A percentile compares a stretch with the other conserved stretches of the same genome.
These are phyloP conservation scores for Diaporthe vaccinii DNA, from an alignment of 2,329 filamentous ascomycete species.

Conservation along the genomic window DNA sequence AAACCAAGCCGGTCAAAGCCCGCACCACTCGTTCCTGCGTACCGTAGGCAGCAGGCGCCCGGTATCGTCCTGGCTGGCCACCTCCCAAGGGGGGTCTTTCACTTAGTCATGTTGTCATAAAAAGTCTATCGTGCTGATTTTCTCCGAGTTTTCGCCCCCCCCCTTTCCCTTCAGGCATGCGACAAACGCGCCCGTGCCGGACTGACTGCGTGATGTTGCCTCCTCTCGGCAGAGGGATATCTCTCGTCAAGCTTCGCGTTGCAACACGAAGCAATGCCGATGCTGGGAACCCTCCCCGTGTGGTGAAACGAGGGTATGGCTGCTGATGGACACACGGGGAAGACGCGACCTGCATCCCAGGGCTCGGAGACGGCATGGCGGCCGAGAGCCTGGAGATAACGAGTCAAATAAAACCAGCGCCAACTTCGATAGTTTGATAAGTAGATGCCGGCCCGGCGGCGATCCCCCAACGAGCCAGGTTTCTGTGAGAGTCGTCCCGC, in stretches of 20 bases:
- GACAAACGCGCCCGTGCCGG: neutral
- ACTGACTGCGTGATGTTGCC: neutral
- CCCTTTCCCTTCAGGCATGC: neutral
- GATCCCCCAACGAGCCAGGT: neutral
- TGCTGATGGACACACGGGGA: conserved; percentile 11
- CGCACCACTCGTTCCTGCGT: neutral
- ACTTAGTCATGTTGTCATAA: conserved; percentile 10
- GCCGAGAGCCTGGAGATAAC: conserved; percentile 21
- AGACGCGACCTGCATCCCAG: conserved; percentile 25
- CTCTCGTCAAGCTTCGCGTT: conserved; percentile 12
- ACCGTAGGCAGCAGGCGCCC: neutral
- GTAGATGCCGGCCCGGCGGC: conserved; percentile 24
- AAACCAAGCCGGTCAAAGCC: neutral
- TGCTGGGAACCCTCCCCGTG: neutral
- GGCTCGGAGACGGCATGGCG: conserved; percentile 3
- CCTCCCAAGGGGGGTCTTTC: neutral
- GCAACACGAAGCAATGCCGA: conserved; percentile 5
- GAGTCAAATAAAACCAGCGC: conserved; percentile 8
- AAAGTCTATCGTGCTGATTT: conserved; percentile 1
- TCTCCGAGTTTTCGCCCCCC: conserved; percentile 3
- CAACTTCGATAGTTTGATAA: conserved; percentile 22
- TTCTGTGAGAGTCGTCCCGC: neutral
- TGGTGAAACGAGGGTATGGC: neutral
- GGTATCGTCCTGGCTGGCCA: neutral
- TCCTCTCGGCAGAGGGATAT: neutral